Base-by-base conservation (phyloP, 1,284 basidiomycete genomes). In the Rhizoctonia solani region DNA sequence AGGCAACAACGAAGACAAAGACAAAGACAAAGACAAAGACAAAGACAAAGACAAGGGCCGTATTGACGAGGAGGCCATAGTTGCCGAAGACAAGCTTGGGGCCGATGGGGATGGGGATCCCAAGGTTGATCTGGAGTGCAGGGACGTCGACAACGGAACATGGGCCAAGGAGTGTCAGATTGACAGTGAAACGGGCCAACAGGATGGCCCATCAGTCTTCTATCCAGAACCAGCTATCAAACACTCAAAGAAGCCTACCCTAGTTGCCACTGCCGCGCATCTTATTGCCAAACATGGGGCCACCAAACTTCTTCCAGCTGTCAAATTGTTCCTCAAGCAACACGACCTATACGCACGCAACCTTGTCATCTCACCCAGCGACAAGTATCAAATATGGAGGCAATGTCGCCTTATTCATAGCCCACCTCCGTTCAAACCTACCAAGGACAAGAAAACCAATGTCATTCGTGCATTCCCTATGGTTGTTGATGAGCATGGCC, bases 271-370 rank as follows among this genome's bases (percentile, higher is more conserved):
- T 8, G 37, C 9, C 16, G 37, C 8, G 8, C 16, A 56, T 5
- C 37, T 56, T 19, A n/a, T 8, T 19, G 32, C 32, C 21, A 21
- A n/a, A n/a, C 59, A 39, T 19, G 55, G 55, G 23, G 55, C 55
- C 2, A 47, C 42, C 11, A 21, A 39, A 8, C 46, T 50, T 6
- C 44, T 19, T 34, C 14, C 54, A 3, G 32, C n/a, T 3, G 46
- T 56, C 37, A 8, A 11, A 19, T 16, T 6, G 4, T 56, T 41
- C 37, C 54, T 56, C 54, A 21, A 42, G 37, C 21, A 34, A 16
- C 14, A 6, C 14, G 32, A 49, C 19, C 30, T n/a, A n/a, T 23
- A 4, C 32, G 39, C 19, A 29, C 41, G 27, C 39, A 2, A 25
- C 23, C 42, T 11, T 41, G 23, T n/a, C n/a, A 11, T 30, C 39